Conservation (phyloP, 345 rosid genomes). For the Erucastrum elatum region DNA sequence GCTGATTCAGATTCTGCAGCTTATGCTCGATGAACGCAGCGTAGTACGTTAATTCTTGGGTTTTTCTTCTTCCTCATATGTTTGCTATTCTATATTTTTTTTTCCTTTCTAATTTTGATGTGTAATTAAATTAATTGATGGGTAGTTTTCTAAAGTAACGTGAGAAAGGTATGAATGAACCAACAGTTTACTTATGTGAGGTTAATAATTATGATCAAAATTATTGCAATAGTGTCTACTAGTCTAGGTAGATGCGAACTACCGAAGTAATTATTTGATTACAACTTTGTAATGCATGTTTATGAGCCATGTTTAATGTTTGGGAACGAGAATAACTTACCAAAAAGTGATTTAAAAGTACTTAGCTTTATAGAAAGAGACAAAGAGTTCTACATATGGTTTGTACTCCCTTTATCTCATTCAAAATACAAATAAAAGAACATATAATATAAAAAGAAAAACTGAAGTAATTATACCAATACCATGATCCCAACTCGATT, state of each 20-base stretch:
- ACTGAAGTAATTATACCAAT: neutral
- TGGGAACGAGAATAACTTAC: neutral
- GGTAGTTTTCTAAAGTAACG: slow-evolving; percentile 1
- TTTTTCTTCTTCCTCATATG: neutral
- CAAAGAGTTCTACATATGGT: neutral
- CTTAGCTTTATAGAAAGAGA: neutral
- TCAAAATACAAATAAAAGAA: neutral
- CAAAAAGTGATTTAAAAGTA: neutral
- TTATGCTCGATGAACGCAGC: slow-evolving; percentile 17
- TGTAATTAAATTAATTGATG: slow-evolving; percentile 10
- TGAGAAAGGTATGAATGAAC: slow-evolving; percentile 19
- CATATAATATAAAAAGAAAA: neutral
- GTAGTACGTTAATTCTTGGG: neutral
- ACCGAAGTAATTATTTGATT: neutral
- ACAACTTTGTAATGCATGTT: neutral
- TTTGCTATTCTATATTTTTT: neutral
- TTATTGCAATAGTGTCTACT: neutral
- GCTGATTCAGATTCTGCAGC: slow-evolving; percentile 17
- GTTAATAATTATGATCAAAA: neutral
- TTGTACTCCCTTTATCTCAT: neutral
- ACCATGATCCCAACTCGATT: neutral
- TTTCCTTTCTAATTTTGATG: slow-evolving; percentile 8
- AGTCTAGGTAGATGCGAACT: neutral
- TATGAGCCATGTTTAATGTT: slow-evolving; percentile 8
- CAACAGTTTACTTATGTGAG: neutral